These are phyloP conservation scores for Nigrograna mackinnonii DNA, from an alignment of 2,329 filamentous ascomycete genomes.

Conservation along the genomic window DNA sequence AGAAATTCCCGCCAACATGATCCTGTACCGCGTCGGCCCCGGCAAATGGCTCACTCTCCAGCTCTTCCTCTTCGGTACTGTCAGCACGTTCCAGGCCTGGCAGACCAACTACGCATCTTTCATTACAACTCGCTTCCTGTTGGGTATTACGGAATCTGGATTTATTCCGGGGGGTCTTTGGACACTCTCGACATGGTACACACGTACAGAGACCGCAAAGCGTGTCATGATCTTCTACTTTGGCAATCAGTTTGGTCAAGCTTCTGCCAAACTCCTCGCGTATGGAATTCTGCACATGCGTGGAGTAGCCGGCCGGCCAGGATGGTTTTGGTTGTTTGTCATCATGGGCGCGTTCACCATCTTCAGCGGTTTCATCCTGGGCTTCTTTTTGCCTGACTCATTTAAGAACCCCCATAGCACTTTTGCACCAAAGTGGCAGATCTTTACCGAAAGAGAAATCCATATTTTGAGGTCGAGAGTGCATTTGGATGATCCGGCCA, in stretches of 20 bases:
- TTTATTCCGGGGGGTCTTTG: slow-evolving; percentile 64
- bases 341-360: slow-evolving; percentile 60
- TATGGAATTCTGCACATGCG: slow-evolving; percentile 45
- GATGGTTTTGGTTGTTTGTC: slow-evolving; percentile 49
- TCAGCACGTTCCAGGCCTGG: slow-evolving; percentile 68
- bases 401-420: slow-evolving; percentile 11
- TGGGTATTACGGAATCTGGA: slow-evolving; percentile 46
- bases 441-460: slow-evolving; percentile 20
- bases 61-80: slow-evolving; percentile 45
- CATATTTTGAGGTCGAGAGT: slow-evolving; percentile 19
- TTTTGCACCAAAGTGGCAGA: slow-evolving; percentile 14
- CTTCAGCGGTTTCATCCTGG: slow-evolving; percentile 13
- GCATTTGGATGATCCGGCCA: slow-evolving; percentile 19
- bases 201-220: slow-evolving; percentile 44
- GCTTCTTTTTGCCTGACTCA: slow-evolving; percentile 15
- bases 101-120: slow-evolving; percentile 52
- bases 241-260: slow-evolving; percentile 35
- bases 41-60: slow-evolving; percentile 44
- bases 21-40: slow-evolving; percentile 40
- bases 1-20: slow-evolving; percentile 46
- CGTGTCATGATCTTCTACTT: slow-evolving; percentile 48
- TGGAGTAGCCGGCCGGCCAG: slow-evolving; percentile 40
- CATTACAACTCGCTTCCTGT: slow-evolving; percentile 39
- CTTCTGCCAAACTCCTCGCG: slow-evolving; percentile 40
- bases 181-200: slow-evolving; percentile 75